These are phyloP conservation scores for Penicillium freii DNA, from an alignment of 2,329 filamentous ascomycete genomes.

Conservation along the genomic window DNA sequence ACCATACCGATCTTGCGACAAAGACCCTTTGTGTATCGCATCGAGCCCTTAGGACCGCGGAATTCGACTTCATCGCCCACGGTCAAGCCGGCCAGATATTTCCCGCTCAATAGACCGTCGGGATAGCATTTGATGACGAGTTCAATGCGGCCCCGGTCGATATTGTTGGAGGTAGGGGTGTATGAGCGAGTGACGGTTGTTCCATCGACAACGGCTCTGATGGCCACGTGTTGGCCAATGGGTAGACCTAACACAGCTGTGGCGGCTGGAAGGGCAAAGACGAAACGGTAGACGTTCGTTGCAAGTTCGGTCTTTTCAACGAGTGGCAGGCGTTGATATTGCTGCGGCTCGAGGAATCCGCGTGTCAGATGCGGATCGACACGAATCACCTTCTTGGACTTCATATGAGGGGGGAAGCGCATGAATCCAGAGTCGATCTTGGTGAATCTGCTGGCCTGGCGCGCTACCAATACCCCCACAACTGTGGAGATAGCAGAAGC, in stretches of 20 bases:
- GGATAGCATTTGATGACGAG: constrained; percentile 37
- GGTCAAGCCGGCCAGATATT: constrained; percentile 30
- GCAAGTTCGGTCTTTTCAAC: constrained; percentile 22
- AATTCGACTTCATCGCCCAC: constrained; percentile 37
- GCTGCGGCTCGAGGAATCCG: constrained; percentile 51
- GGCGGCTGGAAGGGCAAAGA: constrained; percentile 49
- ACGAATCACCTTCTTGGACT: constrained; percentile 39
- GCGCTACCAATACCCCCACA: constrained; percentile 9
- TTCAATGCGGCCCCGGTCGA: constrained; percentile 32
- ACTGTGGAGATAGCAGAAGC: constrained; percentile 14
- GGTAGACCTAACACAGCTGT: constrained; percentile 52
- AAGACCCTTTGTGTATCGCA: constrained; percentile 32
- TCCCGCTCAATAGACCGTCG: constrained; percentile 31
- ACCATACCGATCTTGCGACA: constrained; percentile 40
- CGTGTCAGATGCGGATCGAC: constrained; percentile 40
- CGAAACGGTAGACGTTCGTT: constrained; percentile 42
- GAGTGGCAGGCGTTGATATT: constrained; percentile 50
- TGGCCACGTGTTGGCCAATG: constrained; percentile 56
- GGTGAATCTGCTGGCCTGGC: constrained; percentile 13
- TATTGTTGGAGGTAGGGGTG: constrained; percentile 45
- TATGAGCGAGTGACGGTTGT: constrained; percentile 52
- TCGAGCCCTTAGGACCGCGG: constrained; percentile 39
- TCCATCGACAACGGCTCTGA: constrained; percentile 49
- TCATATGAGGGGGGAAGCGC: constrained; percentile 38
- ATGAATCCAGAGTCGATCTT: constrained; percentile 23